Evolutionary conservation across 805 yeast genomes (phyloP).

Genomic region (Candida endomychidarum): DNA sequence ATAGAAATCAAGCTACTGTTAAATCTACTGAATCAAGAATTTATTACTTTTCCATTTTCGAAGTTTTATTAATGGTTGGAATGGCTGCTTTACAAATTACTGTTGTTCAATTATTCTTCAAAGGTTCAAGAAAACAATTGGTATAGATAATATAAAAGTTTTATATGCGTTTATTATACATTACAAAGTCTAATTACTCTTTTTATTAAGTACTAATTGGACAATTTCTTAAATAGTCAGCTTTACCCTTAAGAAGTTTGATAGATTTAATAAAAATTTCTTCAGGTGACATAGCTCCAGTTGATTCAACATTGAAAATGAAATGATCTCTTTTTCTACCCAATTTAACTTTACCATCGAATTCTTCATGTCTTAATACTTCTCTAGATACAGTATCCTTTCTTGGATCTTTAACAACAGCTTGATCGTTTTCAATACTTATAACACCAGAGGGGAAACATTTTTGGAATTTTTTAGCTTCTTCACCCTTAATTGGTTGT

Average conservation of each 20-base stretch:
- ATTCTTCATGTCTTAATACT: constrained; percentile 90
- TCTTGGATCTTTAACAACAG: constrained; percentile 84
- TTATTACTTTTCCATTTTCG: constrained; percentile 71
- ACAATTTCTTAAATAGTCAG: constrained; percentile 73
- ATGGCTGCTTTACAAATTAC: constrained; percentile 71
- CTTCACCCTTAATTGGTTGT: constrained; percentile 71
- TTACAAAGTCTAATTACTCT: too few species aligned
- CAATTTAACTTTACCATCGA: constrained; percentile 81
- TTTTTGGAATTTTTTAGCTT: constrained; percentile 75
- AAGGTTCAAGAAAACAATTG: constrained; percentile 65
- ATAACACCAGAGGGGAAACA: constrained; percentile 95
- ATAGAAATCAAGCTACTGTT: constrained; percentile 88
- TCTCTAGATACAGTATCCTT: constrained; percentile 97
- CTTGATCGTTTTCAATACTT: constrained; percentile 69
- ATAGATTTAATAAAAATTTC: constrained; percentile 92
- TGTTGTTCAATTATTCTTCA: constrained; percentile 69
- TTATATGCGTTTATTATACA: constrained; percentile 6
- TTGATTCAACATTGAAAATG: constrained; percentile 89
- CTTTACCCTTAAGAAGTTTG: constrained; percentile 81
- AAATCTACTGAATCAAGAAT: constrained; percentile 75
- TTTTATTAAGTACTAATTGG: constrained; percentile 52
- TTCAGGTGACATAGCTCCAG: constrained; percentile 97
- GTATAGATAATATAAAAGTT: constrained; percentile 37
- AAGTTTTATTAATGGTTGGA: constrained; percentile 69
- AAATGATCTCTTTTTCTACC: constrained; percentile 93